phyloP scores from a whole-genome alignment of 345 rosid species.

The Euphorbia tirucalli region DNA sequence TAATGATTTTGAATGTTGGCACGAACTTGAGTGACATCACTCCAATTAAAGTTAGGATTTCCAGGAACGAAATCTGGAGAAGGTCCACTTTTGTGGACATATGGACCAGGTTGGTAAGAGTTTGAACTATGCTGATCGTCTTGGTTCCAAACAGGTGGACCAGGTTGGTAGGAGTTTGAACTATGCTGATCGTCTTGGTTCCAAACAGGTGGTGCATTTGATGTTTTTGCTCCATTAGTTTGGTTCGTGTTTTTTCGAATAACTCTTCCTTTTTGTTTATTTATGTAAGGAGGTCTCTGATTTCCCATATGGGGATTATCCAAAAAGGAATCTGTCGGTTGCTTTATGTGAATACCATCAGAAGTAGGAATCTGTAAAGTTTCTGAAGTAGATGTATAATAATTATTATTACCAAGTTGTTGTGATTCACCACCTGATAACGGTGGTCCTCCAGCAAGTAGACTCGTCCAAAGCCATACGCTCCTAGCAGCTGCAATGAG shows the following conservation, averaged over 20 bases:
- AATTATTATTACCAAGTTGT: slow-evolving; percentile 35
- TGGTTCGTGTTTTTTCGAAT: slow-evolving; percentile 20
- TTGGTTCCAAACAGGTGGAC: slow-evolving; percentile 19
- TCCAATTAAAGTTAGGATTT: slow-evolving; percentile 27
- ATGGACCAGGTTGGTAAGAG: slow-evolving; percentile 24
- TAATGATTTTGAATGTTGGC: too few relatives aligned
- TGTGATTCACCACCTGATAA: slow-evolving; percentile 44
- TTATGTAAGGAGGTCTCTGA: slow-evolving; percentile 19
- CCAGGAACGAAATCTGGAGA: slow-evolving; percentile 21
- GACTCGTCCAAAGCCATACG: slow-evolving; percentile 86
- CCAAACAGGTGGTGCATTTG: slow-evolving; percentile 19
- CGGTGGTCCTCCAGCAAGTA: slow-evolving; percentile 68
- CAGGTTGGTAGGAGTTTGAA: slow-evolving; percentile 24
- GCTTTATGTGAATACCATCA: slow-evolving; percentile 16
- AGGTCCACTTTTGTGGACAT: slow-evolving; percentile 19
- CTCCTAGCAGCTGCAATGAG: slow-evolving; percentile 77
- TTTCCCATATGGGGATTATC: slow-evolving; percentile 25
- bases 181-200: slow-evolving; percentile 22
- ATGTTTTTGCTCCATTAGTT: slow-evolving; percentile 16
- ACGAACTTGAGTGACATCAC: slow-evolving; percentile 16
- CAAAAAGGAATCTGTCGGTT: slow-evolving; percentile 12
- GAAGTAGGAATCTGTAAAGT: slow-evolving; percentile 22
- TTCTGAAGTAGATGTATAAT: slow-evolving; percentile 19
- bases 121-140: slow-evolving; percentile 25
- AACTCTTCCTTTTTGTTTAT: slow-evolving; percentile 29